Conservation (phyloP, 2,329 filamentous ascomycete genomes). For the Sclerotinia nivalis region DNA sequence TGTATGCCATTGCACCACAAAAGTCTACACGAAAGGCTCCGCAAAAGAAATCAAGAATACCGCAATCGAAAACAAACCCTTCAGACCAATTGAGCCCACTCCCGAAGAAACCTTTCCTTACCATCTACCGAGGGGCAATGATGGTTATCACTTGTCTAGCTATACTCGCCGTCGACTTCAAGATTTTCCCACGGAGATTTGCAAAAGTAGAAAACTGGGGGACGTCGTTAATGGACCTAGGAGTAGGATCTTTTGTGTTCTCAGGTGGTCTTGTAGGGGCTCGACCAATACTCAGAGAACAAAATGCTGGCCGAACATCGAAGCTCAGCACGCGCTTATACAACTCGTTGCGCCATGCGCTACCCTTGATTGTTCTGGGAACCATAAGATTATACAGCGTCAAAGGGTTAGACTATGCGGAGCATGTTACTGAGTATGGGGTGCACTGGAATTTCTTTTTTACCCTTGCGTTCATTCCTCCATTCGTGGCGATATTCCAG, state of each 20-base stretch:
- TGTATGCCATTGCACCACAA: slow-evolving; percentile 54
- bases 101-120: slow-evolving; percentile 88
- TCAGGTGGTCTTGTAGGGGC: slow-evolving; percentile 89
- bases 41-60: slow-evolving; percentile 53
- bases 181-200: slow-evolving; percentile 87
- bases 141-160: slow-evolving; percentile 85
- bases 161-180: slow-evolving; percentile 96
- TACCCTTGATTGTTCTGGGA: slow-evolving; percentile 80
- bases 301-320: slow-evolving; percentile 51
- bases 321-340: slow-evolving; percentile 60
- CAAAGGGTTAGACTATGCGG: slow-evolving; percentile 92
- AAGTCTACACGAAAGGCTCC: slow-evolving; percentile 28
- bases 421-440: slow-evolving; percentile 96
- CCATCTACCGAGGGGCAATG: slow-evolving; percentile 88
- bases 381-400: slow-evolving; percentile 81
- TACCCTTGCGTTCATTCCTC: slow-evolving; percentile 83
- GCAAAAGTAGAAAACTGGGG: slow-evolving; percentile 99
- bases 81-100: slow-evolving; percentile 51
- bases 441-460: slow-evolving; percentile 99
- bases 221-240: slow-evolving; percentile 97
- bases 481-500: slow-evolving; percentile 84
- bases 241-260: slow-evolving; percentile 97
- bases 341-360: slow-evolving; percentile 72
- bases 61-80: slow-evolving; percentile 45
- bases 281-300: slow-evolving; percentile 72